phyloP scores from a whole-genome alignment of 2,329 filamentous ascomycete genomes.

The Blastomyces gilchristii region DNA sequence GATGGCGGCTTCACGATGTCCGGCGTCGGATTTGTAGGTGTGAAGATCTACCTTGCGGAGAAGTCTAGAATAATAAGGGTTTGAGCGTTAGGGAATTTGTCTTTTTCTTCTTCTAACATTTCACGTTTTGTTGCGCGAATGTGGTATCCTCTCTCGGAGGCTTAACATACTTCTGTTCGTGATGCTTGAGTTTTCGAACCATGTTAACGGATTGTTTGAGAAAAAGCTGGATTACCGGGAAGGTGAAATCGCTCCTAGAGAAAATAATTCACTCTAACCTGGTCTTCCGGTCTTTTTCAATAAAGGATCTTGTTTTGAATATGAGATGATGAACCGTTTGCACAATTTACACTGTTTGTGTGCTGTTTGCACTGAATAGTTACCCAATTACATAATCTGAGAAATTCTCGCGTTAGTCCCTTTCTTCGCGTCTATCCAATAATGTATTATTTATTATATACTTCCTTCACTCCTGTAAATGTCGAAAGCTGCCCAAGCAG shows the following conservation, averaged over 20 bases:
- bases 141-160: too few species aligned
- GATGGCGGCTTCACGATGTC: slow-evolving; percentile 72
- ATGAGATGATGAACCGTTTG: background rate
- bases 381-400: too few species aligned
- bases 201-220: slow-evolving; percentile 42
- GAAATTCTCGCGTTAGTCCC: too few species aligned
- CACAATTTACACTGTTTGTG: too few species aligned
- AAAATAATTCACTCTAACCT: background rate
- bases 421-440: too few species aligned
- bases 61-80: slow-evolving; percentile 40
- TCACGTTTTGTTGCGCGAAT: too few species aligned
- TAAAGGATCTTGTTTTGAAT: background rate
- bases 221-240: background rate
- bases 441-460: too few species aligned
- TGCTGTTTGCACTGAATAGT: too few species aligned
- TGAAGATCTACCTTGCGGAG: slow-evolving; percentile 88
- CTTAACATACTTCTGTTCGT: slow-evolving; percentile 66
- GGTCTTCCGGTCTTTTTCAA: background rate
- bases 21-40: slow-evolving; percentile 79
- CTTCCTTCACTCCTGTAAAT: too few species aligned
- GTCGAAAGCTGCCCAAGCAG: too few species aligned
- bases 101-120: too few species aligned
- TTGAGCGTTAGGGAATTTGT: slow-evolving; percentile 6
- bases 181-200: slow-evolving; percentile 93
- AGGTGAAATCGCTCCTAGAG: background rate